These are phyloP conservation scores for Xylaria cubensis DNA, from an alignment of 495 filamentous ascomycete genomes.

Conservation along the genomic window DNA sequence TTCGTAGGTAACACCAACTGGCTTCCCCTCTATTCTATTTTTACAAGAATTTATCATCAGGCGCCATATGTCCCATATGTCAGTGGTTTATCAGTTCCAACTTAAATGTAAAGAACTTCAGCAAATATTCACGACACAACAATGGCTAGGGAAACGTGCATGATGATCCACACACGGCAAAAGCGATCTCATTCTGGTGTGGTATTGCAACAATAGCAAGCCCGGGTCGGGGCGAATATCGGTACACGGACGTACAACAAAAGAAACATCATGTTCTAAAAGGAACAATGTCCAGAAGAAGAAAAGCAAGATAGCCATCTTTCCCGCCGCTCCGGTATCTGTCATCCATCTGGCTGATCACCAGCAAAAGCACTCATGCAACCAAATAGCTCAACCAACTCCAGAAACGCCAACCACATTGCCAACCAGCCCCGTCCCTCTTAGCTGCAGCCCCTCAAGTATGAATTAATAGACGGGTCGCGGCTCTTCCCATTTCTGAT, in stretches of 20 bases:
- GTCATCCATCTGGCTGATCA: background rate
- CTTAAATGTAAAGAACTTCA: background rate
- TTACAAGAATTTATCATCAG: background rate
- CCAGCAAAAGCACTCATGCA: background rate
- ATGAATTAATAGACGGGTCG: slow-evolving; percentile 42
- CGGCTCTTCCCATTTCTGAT: slow-evolving; percentile 62
- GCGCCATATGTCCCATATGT: background rate
- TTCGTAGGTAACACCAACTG: background rate
- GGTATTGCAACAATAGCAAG: background rate
- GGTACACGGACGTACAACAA: slow-evolving; percentile 16
- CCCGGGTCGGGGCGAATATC: background rate
- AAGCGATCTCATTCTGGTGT: slow-evolving; percentile 1
- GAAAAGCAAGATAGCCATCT: background rate
- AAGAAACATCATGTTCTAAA: background rate
- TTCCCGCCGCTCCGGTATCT: background rate
- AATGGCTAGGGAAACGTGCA: background rate
- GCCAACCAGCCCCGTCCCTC: background rate
- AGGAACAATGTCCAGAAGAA: background rate
- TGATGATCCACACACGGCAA: background rate
- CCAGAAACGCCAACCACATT: slow-evolving; percentile 1
- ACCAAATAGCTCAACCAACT: background rate
- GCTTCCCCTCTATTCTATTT: background rate
- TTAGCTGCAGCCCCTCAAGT: background rate
- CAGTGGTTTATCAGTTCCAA: background rate
- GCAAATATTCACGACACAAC: background rate